Evolutionary conservation across 2,329 filamentous ascomycete genomes (phyloP), one percentile per base, ranked within the genome.

Genomic region (Magnaporthiopsis incrustans): DNA sequence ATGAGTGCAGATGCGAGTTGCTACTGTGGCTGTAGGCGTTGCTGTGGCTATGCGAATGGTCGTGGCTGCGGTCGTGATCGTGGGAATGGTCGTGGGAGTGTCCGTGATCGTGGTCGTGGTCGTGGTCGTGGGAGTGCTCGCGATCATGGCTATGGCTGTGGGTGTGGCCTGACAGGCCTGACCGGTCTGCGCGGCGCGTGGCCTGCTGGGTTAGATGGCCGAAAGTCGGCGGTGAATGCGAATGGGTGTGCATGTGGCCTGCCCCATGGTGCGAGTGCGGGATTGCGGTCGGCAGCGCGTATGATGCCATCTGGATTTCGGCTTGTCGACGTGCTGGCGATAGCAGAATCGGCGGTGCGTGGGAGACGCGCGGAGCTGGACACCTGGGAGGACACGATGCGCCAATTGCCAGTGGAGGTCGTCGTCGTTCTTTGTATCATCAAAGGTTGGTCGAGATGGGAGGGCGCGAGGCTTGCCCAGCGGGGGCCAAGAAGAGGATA

Each of bases 211-310:
- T 72, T 61, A 75, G 74, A 58, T 77, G 75, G 62, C 77, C 77
- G 62, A 82, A 76, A 14, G 75, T 74, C 11, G 75, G 71, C 22
- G 76, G 73, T 38, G 77, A 75, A 66, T 77, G 73, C 32, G 72
- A 69, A 64, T 77, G 77, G 8, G 76, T 72, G 68, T 80, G 76
- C 59, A 76, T 72, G 67, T 72, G 71, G 35, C 67, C 69, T 27
- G 72, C 68, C 27, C 66, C 68, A 57, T 72, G 72, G 65, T 66
- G 78, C 65, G 77, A 78, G 67, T 80, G 80, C 63, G 80, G 78
- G 59, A 83, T 72, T 56, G 80, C 76, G 50, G 81, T 78, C n/a
- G 83, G 83, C 64, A 85, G 73, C 62, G 78, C 76, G 70, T 83
- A 85, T 27, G 83, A 80, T 53, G 82, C 80, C 66, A 80, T 77